These are phyloP conservation scores for Oryza meyeriana DNA, from an alignment of 176 grass and related monocot genomes.

Conservation along the genomic window DNA sequence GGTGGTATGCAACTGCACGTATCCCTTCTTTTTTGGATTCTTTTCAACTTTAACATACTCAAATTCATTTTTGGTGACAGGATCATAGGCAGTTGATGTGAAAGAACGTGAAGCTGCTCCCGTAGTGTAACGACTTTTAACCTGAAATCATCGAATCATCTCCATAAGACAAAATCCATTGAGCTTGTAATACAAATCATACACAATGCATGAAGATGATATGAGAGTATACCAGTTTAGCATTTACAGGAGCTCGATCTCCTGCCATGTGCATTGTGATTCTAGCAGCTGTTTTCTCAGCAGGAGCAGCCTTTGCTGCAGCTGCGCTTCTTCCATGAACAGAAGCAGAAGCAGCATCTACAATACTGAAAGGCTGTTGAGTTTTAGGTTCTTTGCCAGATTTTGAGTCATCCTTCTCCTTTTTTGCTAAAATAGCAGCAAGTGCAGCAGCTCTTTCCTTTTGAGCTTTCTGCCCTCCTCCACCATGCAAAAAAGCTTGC, in stretches of 20 bases:
- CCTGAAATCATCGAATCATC: conserved; percentile 56
- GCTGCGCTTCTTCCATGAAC: conserved; percentile 92
- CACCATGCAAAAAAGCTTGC: conserved; percentile 73
- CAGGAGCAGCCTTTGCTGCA: conserved; percentile 77
- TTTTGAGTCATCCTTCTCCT: conserved; percentile 57
- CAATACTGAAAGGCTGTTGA: conserved; percentile 76
- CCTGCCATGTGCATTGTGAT: conserved; percentile 94
- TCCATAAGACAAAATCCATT: conserved; percentile 5
- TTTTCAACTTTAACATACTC: conserved; percentile 94
- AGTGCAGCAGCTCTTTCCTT: conserved; percentile 89
- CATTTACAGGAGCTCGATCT: conserved; percentile 80
- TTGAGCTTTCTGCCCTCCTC: conserved; percentile 89
- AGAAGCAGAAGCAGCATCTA: conserved; percentile 98
- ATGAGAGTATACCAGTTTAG: conserved; percentile 71
- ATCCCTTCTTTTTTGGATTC: conserved; percentile 98
- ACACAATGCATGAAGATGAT: conserved; percentile 2
- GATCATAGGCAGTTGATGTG: conserved; percentile 94
- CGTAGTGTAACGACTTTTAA: conserved; percentile 88
- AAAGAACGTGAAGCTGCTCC: conserved; percentile 94
- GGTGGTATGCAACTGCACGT: conserved; percentile 89
- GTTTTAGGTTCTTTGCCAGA: conserved; percentile 63
- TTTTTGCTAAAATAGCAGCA: conserved; percentile 59
- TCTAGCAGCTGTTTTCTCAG: conserved; percentile 88
- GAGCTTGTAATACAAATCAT: neutral
- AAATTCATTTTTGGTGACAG: conserved; percentile 84